phyloP scores from a whole-genome alignment of 768 basidiomycete genomes.

The Pisolithus marmoratus region DNA sequence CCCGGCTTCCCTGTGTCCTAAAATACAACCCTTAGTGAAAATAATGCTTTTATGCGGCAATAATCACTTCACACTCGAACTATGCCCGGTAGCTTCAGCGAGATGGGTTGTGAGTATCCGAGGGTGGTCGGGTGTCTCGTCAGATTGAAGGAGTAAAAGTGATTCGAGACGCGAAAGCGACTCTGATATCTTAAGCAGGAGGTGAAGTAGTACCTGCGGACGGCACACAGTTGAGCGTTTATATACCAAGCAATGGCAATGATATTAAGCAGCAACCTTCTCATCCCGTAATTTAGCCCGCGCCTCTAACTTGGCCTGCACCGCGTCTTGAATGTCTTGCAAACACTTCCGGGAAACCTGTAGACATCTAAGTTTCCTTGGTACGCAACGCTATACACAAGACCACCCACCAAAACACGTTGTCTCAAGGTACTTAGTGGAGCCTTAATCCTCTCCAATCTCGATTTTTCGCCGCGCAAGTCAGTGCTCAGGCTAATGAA shows the following conservation, averaged over 20 bases:
- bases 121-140: conserved; percentile 33
- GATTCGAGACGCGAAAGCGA: conserved; percentile 84
- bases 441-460: conserved; percentile 59
- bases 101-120: conserved; percentile 26
- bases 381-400: not conserved
- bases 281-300: conserved; percentile 78
- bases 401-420: conserved; percentile 59
- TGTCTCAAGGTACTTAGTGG: conserved; percentile 61
- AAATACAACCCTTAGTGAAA: conserved; percentile 6
- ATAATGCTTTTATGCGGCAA: not conserved
- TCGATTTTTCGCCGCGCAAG: conserved; percentile 74
- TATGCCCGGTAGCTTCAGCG: conserved; percentile 20
- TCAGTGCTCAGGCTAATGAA: conserved; percentile 96
- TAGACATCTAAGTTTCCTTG: not conserved
- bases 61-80: conserved; percentile 37
- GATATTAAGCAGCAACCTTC: conserved; percentile 42
- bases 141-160: conserved; percentile 62
- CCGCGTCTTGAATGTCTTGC: conserved; percentile 60
- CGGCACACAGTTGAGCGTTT: conserved; percentile 2
- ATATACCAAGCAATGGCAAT: not conserved
- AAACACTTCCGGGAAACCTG: conserved; percentile 60
- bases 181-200: conserved; percentile 90
- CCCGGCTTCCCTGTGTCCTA: conserved; percentile 58
- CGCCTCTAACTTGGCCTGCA: conserved; percentile 72
- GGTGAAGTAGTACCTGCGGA: conserved; percentile 69